Evolutionary conservation across 2,329 filamentous ascomycete species (phyloP).

Genomic region (Calycina marina): DNA sequence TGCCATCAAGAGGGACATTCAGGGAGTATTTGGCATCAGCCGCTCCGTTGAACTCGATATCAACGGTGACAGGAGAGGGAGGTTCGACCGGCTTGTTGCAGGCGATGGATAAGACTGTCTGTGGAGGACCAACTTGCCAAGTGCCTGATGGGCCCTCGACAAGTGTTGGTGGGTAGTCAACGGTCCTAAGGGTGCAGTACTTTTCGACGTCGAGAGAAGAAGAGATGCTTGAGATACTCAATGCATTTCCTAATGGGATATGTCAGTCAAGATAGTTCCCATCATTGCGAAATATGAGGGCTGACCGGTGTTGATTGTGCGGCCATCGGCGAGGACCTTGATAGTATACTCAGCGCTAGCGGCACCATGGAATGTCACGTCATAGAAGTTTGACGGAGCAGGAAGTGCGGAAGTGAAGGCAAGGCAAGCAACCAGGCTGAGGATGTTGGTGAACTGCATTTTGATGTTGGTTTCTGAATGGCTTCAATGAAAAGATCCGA

Average conservation of each 20-base stretch:
- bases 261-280: too few relatives aligned
- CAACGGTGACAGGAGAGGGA: slow-evolving; percentile 5
- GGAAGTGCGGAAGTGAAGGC: slow-evolving; percentile 10
- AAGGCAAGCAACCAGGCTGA: slow-evolving; percentile 8
- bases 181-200: slow-evolving; percentile 13
- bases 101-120: slow-evolving; percentile 13
- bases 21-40: slow-evolving; percentile 15
- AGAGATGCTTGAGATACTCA: slow-evolving; percentile 15
- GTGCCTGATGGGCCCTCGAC: slow-evolving; percentile 10
- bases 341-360: slow-evolving; percentile 13
- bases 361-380: slow-evolving; percentile 15
- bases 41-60: slow-evolving; percentile 16
- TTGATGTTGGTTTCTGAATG: slow-evolving; percentile 6
- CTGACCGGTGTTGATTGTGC: slow-evolving; percentile 6
- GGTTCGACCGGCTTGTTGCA: slow-evolving; percentile 5
- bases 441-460: slow-evolving; percentile 11
- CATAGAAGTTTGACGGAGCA: slow-evolving; percentile 1
- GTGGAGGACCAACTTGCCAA: slow-evolving; percentile 17
- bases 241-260: slow-evolving; percentile 10
- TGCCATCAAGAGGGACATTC: slow-evolving; percentile 13
- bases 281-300: not conserved
- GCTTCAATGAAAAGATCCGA: too few relatives aligned
- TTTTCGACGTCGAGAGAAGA: slow-evolving; percentile 9
- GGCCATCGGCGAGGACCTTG: slow-evolving; percentile 12
- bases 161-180: slow-evolving; percentile 14